Evolutionary conservation across 2,329 filamentous ascomycete species (phyloP).

Genomic region (Lasiodiplodia hormozganensis): DNA sequence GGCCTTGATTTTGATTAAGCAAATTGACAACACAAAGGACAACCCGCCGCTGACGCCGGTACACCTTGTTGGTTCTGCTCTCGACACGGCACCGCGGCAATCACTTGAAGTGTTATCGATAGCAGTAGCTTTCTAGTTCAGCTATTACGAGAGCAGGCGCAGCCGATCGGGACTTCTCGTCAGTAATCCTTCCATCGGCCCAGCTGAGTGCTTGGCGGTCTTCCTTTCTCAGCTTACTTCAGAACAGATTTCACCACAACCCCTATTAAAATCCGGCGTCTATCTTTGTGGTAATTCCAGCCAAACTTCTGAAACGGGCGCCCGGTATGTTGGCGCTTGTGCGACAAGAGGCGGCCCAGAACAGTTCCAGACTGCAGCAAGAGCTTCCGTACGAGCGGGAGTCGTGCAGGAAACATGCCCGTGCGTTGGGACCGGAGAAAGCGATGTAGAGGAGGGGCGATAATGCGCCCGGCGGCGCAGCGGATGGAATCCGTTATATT

Average conservation of each 20-base stretch:
- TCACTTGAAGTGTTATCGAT: not conserved
- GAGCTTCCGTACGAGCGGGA: not conserved
- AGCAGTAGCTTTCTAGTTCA: not conserved
- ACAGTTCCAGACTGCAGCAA: slow-evolving; percentile 17
- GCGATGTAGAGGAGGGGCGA: not conserved
- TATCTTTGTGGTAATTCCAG: not conserved
- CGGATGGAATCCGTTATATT: slow-evolving; percentile 16
- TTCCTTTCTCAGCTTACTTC: not conserved
- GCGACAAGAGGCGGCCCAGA: not conserved
- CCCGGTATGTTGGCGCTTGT: slow-evolving; percentile 2
- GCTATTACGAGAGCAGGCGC: too few relatives aligned
- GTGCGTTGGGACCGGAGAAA: not conserved
- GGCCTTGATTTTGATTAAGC: not conserved
- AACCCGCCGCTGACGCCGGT: not conserved
- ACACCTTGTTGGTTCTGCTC: not conserved
- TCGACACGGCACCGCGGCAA: not conserved
- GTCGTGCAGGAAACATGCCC: not conserved
- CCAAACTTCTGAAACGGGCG: not conserved
- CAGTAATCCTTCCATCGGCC: not conserved
- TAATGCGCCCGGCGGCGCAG: not conserved
- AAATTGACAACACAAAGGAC: not conserved
- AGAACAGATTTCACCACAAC: not conserved
- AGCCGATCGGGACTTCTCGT: not conserved
- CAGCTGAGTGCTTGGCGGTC: not conserved
- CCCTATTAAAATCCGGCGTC: not conserved